These are phyloP conservation scores for Didymella glomerata DNA, from an alignment of 2,329 filamentous ascomycete genomes.

Conservation along the genomic window DNA sequence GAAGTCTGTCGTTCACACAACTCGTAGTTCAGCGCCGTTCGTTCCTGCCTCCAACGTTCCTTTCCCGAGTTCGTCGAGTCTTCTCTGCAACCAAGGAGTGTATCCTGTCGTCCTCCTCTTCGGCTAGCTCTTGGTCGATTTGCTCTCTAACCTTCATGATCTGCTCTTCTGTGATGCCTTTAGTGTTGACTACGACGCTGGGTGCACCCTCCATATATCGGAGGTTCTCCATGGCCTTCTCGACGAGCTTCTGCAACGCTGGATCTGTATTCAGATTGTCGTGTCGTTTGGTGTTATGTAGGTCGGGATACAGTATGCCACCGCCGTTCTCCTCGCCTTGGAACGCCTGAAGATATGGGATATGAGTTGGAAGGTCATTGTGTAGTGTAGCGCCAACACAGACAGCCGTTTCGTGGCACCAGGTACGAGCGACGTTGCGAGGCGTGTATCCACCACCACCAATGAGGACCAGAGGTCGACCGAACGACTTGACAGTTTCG, in stretches of 20 bases:
- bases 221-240: constrained; percentile 83
- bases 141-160: constrained; percentile 67
- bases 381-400: constrained; percentile 78
- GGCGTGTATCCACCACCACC: constrained; percentile 97
- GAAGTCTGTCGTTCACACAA: neutral
- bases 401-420: constrained; percentile 95
- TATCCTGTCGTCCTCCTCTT: constrained; percentile 68
- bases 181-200: constrained; percentile 77
- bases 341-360: constrained; percentile 89
- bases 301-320: constrained; percentile 80
- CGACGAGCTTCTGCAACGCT: constrained; percentile 77
- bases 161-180: constrained; percentile 76
- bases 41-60: constrained; percentile 56
- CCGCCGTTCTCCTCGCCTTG: constrained; percentile 74
- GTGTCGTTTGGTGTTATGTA: constrained; percentile 76
- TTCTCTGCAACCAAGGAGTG: constrained; percentile 63
- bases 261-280: constrained; percentile 83
- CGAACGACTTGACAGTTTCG: constrained; percentile 82
- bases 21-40: constrained; percentile 44
- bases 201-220: constrained; percentile 85
- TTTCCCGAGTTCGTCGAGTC: constrained; percentile 53
- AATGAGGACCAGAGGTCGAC: constrained; percentile 85
- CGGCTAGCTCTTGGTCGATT: constrained; percentile 72
- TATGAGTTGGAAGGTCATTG: constrained; percentile 77
- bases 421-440: constrained; percentile 92